phyloP scores from a whole-genome alignment of 2,329 filamentous ascomycete genomes.

The Ophiostoma piceae region DNA sequence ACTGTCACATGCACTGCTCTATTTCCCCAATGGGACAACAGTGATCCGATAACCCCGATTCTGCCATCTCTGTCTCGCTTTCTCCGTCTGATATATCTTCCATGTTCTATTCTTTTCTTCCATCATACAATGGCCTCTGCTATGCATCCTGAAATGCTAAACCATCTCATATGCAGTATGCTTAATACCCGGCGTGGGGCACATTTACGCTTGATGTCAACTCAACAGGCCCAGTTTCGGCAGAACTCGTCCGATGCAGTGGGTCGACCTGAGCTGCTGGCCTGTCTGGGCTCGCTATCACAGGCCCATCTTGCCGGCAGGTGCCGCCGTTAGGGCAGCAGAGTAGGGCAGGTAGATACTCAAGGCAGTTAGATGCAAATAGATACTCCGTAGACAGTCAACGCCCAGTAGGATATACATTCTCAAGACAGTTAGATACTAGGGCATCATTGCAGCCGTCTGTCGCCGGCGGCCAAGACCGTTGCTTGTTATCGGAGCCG shows the following conservation, averaged over 20 bases:
- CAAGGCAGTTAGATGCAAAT: not conserved
- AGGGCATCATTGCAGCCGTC: not conserved
- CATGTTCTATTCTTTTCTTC: too few relatives aligned
- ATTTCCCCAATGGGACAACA: not conserved
- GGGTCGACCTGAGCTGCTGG: conserved; percentile 6
- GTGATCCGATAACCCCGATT: not conserved
- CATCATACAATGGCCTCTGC: too few relatives aligned
- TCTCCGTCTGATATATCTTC: too few relatives aligned
- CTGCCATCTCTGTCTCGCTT: not conserved
- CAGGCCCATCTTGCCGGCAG: conserved; percentile 5
- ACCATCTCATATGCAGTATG: not conserved
- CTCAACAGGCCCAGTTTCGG: conserved; percentile 20
- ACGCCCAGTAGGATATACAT: not conserved
- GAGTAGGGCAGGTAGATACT: not conserved
- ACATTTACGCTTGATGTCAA: not conserved
- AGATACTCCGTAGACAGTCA: not conserved
- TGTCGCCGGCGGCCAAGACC: not conserved
- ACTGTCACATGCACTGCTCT: not conserved
- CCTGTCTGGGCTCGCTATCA: not conserved
- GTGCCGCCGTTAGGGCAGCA: not conserved
- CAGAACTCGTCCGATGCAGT: conserved; percentile 24
- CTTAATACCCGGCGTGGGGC: not conserved
- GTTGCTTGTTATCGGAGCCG: not conserved
- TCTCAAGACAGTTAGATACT: not conserved
- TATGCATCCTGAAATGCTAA: not conserved